These are phyloP conservation scores for Trichosanthes cucumerina DNA, from an alignment of 306 rosid genomes.

Conservation along the genomic window DNA sequence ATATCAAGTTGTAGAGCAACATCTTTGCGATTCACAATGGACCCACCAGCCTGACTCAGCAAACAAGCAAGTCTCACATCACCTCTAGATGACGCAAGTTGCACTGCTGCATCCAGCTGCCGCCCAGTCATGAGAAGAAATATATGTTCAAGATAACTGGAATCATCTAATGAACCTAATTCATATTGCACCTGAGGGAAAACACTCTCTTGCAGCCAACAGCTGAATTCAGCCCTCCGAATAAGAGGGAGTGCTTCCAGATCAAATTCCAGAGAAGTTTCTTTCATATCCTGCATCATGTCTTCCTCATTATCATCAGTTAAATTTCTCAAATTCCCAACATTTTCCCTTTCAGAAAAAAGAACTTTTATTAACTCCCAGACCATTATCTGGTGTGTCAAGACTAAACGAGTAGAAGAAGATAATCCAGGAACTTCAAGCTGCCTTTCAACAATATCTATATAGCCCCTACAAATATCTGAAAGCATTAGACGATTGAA, in stretches of 20 bases:
- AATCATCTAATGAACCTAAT: constrained; percentile 56
- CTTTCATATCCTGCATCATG: constrained; percentile 78
- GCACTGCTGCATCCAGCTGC: constrained; percentile 77
- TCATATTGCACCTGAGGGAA: constrained; percentile 66
- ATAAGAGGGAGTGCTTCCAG: constrained; percentile 74
- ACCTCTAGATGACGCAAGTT: constrained; percentile 69
- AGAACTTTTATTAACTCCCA: constrained; percentile 96
- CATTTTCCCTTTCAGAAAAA: constrained; percentile 59
- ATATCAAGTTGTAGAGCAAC: constrained; percentile 65
- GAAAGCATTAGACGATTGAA: constrained; percentile 49
- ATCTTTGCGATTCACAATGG: constrained; percentile 64
- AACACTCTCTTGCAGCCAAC: constrained; percentile 94
- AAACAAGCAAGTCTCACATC: constrained; percentile 92
- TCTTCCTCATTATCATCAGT: constrained; percentile 79
- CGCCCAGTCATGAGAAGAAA: constrained; percentile 74
- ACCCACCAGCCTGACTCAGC: constrained; percentile 91
- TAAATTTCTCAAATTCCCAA: constrained; percentile 35
- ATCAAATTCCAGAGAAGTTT: constrained; percentile 52
- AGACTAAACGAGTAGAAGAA: constrained; percentile 39
- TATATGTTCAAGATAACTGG: constrained; percentile 59
- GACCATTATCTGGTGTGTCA: constrained; percentile 84
- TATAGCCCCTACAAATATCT: constrained; percentile 65
- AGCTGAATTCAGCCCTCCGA: constrained; percentile 93
- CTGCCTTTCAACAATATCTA: constrained; percentile 69
- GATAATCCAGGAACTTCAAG: constrained; percentile 64